Conservation (phyloP, 257 asterid genomes). For the Verbascum thapsus region DNA sequence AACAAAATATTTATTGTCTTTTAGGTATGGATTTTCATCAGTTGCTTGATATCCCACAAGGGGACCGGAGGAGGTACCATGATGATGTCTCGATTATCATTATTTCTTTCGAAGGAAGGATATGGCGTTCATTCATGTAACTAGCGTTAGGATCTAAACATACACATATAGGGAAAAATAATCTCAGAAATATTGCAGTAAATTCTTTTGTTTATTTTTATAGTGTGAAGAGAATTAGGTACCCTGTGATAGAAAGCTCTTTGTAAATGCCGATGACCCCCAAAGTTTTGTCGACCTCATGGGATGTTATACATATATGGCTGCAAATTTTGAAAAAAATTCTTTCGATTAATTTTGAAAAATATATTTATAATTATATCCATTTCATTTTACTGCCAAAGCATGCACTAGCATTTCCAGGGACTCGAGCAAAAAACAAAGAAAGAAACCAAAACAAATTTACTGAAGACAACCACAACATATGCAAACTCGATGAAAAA, state of each 20-base stretch:
- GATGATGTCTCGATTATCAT: constrained; percentile 90
- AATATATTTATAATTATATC: too few species aligned
- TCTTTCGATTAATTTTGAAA: neutral
- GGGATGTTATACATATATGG: constrained; percentile 29
- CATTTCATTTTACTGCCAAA: neutral
- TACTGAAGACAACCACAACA: neutral
- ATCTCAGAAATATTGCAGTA: constrained; percentile 29
- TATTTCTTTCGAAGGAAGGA: constrained; percentile 90
- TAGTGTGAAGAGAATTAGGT: neutral
- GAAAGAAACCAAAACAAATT: too few species aligned
- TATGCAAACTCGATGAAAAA: neutral
- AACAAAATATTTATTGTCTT: constrained; percentile 26
- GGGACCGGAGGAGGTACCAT: constrained; percentile 82
- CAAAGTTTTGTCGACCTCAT: neutral
- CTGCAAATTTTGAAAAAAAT: neutral
- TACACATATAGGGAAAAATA: constrained; percentile 23
- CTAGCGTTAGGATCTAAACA: constrained; percentile 29
- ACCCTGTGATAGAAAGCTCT: constrained; percentile 32
- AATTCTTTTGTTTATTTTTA: neutral
- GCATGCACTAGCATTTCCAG: neutral
- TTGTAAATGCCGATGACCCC: constrained; percentile 37
- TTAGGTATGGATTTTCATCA: constrained; percentile 83
- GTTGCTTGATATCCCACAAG: constrained; percentile 90
- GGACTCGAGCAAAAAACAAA: too few species aligned
- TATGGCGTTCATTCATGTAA: constrained; percentile 85